Base-by-base conservation (phyloP, 176 grass and related monocot species). In the Lolium perenne region DNA sequence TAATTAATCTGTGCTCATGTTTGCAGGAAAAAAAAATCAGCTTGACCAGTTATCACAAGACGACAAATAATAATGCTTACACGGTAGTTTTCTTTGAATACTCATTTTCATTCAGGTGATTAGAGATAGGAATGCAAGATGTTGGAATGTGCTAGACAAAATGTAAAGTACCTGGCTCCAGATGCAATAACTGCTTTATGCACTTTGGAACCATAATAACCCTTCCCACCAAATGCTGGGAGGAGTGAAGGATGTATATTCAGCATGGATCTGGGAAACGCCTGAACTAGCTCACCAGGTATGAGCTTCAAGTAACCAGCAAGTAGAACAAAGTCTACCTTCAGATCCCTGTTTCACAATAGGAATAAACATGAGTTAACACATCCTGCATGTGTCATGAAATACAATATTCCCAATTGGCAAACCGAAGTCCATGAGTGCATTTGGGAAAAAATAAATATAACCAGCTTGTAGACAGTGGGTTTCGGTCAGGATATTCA, bases 171-270 rank as follows among this genome's bases (percentile, higher is more conserved):
- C 97, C 97, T 94, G 21, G 94, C 94, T 68, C 97, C 94, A 83
- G 97, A 99, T 47, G 86, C 90, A 83, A 99, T 88, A 9, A 96
- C 94, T 56, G 94, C 87, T 85, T 90, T 90, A 75, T 99, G 97
- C 46, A 99, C 94, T 86, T 92, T 99, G 43, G 77, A 76, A 79
- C 94, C 97, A 88, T 95, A 94, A 83, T 88, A 99, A n/a, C 97
- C 92, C 77, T 93, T 92, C 48, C 97, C 97, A 70, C 97, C 92
- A 83, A 96, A 99, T 83, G 97, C 97, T 0, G 94, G 97, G 62
- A 96, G 97, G 35, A 96, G 97, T 18, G 97, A 99, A 86, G 97
- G 97, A 74, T 99, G 97, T 70, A 99, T 96, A 72, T 99, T 99
- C 71, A 99, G 72, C 77, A 99, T 94, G 21, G 90, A 92, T 77